Evolutionary conservation across 106 monocot species (phyloP).

Genomic region (Dioscorea dumetorum): DNA sequence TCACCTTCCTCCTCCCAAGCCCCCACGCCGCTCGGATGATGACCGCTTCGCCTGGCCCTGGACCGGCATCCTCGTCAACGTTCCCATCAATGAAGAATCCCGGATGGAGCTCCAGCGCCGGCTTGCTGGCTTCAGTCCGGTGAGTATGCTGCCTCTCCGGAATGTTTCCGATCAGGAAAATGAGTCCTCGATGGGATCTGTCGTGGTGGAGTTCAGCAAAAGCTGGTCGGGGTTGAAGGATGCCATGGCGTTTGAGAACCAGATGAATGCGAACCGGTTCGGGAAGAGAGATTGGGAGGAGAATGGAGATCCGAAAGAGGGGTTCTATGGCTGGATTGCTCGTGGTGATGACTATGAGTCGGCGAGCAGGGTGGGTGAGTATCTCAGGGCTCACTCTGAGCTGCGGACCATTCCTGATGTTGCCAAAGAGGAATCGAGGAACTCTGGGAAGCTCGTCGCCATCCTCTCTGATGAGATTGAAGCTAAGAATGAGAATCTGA

Average conservation of each 20-base stretch:
- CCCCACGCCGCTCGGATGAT: slow-evolving; percentile 1
- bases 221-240: slow-evolving; percentile 62
- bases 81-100: slow-evolving; percentile 4
- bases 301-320: background rate
- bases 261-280: slow-evolving; percentile 12
- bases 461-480: slow-evolving; percentile 30
- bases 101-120: slow-evolving; percentile 9
- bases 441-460: slow-evolving; percentile 33
- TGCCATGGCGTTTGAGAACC: slow-evolving; percentile 41
- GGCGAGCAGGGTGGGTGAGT: slow-evolving; percentile 14
- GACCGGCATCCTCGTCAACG: slow-evolving; percentile 44
- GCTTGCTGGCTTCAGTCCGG: slow-evolving; percentile 30
- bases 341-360: slow-evolving; percentile 28
- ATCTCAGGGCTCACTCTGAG: slow-evolving; percentile 13
- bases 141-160: slow-evolving; percentile 13
- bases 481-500: slow-evolving; percentile 30
- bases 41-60: slow-evolving; percentile 63
- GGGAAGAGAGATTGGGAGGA: slow-evolving; percentile 38
- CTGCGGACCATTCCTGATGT: slow-evolving; percentile 42
- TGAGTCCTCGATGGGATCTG: background rate
- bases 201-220: slow-evolving; percentile 34
- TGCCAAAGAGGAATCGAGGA: slow-evolving; percentile 15
- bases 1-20: background rate
- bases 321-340: slow-evolving; percentile 51
- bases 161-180: background rate